Evolutionary conservation across 2,329 filamentous ascomycete genomes (phyloP).

Genomic region (Furcasterigmium sp.): DNA sequence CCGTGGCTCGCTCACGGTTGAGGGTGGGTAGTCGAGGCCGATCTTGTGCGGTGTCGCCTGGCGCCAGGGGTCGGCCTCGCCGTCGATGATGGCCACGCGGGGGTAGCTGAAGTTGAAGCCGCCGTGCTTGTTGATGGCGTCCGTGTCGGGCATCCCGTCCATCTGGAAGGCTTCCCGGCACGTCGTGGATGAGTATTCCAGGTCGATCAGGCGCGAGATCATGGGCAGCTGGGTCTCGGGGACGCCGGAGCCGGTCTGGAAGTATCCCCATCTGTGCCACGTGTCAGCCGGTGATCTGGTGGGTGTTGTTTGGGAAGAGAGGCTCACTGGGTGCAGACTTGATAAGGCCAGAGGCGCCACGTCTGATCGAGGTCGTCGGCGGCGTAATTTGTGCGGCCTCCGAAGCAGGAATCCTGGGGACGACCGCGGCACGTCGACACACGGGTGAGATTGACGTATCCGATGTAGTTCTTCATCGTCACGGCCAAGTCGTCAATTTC

Average conservation of each 20-base stretch:
- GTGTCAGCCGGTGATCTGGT: too few relatives aligned
- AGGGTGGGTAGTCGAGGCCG: constrained; percentile 48
- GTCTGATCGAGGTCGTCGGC: constrained; percentile 9
- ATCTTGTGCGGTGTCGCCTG: constrained; percentile 66
- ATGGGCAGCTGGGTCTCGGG: constrained; percentile 61
- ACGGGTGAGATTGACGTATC: constrained; percentile 30
- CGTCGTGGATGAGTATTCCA: constrained; percentile 56
- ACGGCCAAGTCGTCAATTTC: constrained; percentile 31
- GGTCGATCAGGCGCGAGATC: constrained; percentile 63
- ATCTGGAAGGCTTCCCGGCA: constrained; percentile 70
- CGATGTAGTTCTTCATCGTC: constrained; percentile 47
- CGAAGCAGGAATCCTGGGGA: constrained; percentile 31
- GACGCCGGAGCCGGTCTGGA: constrained; percentile 66
- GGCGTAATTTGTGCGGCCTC: constrained; percentile 8
- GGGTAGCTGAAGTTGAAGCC: constrained; percentile 68
- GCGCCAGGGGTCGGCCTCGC: constrained; percentile 76
- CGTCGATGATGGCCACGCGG: constrained; percentile 72
- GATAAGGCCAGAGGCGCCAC: constrained; percentile 43
- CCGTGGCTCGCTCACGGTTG: constrained; percentile 62
- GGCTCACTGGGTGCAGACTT: constrained; percentile 48
- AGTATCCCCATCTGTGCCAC: constrained; percentile 64
- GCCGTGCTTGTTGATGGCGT: constrained; percentile 70
- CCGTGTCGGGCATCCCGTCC: constrained; percentile 54
- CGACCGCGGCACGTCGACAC: constrained; percentile 15
- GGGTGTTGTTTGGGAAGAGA: too few relatives aligned